Conservation (phyloP, 768 basidiomycete genomes). For the Piloderma croceum region DNA sequence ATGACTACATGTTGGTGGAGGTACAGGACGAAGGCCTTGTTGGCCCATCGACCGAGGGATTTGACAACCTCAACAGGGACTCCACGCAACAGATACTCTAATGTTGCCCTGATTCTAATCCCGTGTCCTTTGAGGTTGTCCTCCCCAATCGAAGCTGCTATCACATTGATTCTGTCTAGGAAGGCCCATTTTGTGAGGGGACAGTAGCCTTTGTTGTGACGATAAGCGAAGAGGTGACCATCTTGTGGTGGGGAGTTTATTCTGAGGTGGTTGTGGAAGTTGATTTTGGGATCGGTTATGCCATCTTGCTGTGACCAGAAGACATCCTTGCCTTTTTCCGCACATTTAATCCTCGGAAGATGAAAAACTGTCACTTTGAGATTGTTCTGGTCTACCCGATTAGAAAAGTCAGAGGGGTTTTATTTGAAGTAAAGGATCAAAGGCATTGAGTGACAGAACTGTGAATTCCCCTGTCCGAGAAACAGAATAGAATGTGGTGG, state of each 20-base stretch:
- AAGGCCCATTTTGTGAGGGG: slow-evolving; percentile 26
- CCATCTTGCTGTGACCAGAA: slow-evolving; percentile 12
- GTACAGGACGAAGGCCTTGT: too few species aligned
- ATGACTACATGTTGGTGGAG: too few species aligned
- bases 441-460: slow-evolving; percentile 6
- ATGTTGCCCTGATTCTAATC: slow-evolving; percentile 25
- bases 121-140: slow-evolving; percentile 24
- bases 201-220: neutral
- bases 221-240: neutral
- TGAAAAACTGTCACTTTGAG: slow-evolving; percentile 6
- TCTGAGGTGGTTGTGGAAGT: slow-evolving; percentile 5
- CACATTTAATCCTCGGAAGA: slow-evolving; percentile 13
- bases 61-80: too few species aligned
- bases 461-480: slow-evolving; percentile 19
- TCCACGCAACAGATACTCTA: too few species aligned
- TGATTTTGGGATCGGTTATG: slow-evolving; percentile 7
- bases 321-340: slow-evolving; percentile 11
- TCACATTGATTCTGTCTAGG: slow-evolving; percentile 11
- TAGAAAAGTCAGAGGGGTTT: slow-evolving; percentile 7
- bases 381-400: slow-evolving; percentile 1
- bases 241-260: slow-evolving; percentile 8
- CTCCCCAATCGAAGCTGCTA: slow-evolving; percentile 6
- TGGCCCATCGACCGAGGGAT: too few species aligned
- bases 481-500: slow-evolving; percentile 12
- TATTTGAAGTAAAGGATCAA: slow-evolving; percentile 14